Evolutionary conservation across 108 stramenopile genomes (phyloP).

Genomic region (Nitzschia palea): DNA sequence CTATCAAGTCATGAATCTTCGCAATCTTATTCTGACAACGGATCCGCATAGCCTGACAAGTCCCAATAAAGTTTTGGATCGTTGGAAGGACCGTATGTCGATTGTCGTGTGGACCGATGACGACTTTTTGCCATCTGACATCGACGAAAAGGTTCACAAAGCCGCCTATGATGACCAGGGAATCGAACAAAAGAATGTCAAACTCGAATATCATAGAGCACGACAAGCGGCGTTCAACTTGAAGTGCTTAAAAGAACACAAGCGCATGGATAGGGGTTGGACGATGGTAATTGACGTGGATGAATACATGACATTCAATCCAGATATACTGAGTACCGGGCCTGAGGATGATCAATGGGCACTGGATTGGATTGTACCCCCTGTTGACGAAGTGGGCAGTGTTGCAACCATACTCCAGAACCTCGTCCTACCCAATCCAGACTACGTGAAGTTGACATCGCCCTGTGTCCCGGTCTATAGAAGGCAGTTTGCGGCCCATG

Average conservation of each 20-base stretch:
- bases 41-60: constrained; percentile 39
- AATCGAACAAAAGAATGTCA: not conserved
- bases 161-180: constrained; percentile 8
- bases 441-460: not conserved
- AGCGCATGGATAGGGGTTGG: constrained; percentile 31
- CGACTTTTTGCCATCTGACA: constrained; percentile 21
- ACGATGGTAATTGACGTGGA: constrained; percentile 50
- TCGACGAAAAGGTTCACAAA: not conserved
- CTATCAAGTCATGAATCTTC: constrained; percentile 40
- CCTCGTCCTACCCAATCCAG: constrained; percentile 1
- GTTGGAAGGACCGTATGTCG: constrained; percentile 39
- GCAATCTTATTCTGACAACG: constrained; percentile 38
- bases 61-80: constrained; percentile 32
- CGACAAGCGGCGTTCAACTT: constrained; percentile 28
- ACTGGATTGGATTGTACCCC: not conserved
- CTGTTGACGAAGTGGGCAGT: constrained; percentile 4
- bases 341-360: not conserved
- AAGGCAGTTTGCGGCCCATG: constrained; percentile 14
- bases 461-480: constrained; percentile 15
- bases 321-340: not conserved
- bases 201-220: constrained; percentile 24
- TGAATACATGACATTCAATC: constrained; percentile 53
- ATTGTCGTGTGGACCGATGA: constrained; percentile 27
- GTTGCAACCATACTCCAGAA: not conserved
- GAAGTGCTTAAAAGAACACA: constrained; percentile 14